Percentiles rank a stretch among this genome's conserved stretches.
These are phyloP conservation scores for Gastrodia elata DNA, from an alignment of 106 monocot species.

Conservation along the genomic window DNA sequence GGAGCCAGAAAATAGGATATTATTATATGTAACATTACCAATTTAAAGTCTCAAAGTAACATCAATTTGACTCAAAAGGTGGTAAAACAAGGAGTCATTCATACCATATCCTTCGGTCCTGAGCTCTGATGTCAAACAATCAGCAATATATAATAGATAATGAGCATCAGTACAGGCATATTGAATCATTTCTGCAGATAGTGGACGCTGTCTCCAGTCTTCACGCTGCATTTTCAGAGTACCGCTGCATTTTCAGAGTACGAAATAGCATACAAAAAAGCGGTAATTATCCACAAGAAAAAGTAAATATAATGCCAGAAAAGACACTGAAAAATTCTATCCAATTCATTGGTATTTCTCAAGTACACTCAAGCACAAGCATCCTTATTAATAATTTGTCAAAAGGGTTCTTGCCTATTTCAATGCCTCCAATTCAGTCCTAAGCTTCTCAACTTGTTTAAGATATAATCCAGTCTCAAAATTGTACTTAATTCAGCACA, in stretches of 20 bases:
- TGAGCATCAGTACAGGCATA: conserved; percentile 92
- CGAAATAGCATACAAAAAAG: background rate
- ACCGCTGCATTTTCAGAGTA: no score
- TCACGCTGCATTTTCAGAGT: conserved; percentile 59
- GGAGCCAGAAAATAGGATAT: no score
- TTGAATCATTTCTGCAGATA: conserved; percentile 62
- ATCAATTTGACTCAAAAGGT: background rate
- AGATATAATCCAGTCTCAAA: no score
- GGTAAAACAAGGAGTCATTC: background rate
- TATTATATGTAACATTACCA: no score
- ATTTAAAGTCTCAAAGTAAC: background rate
- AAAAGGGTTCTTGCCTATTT: no score
- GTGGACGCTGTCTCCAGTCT: conserved; percentile 88
- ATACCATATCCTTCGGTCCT: conserved; percentile 47
- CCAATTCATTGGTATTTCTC: background rate
- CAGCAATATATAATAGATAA: conserved; percentile 77
- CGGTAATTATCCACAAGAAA: background rate
- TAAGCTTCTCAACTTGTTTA: no score
- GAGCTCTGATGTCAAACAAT: conserved; percentile 62
- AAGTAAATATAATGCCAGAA: background rate
- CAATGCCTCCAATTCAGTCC: no score
- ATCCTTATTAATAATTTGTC: no score
- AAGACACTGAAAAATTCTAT: background rate
- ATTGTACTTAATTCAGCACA: no score
- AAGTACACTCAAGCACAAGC: background rate